Percentiles rank a stretch among this genome's conserved stretches.
Evolutionary conservation across 108 stramenopile genomes (phyloP).

Genomic region (Skeletonema potamos): DNA sequence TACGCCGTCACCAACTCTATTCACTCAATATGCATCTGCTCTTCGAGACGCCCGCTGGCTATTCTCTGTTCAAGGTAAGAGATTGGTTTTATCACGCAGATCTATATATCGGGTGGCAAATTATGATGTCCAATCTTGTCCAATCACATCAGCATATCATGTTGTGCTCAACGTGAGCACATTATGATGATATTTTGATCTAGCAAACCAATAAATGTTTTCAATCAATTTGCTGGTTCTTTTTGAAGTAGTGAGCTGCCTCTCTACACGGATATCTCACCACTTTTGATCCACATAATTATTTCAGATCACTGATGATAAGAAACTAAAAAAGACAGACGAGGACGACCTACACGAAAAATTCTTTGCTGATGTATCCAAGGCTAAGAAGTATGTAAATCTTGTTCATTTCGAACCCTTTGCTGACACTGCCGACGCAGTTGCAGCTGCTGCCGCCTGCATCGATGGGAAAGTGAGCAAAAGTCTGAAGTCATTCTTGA

Average conservation of each 20-base stretch:
- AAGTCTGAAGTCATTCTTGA: constrained; percentile 94
- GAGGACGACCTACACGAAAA: constrained; percentile 84
- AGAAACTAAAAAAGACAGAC: constrained; percentile 84
- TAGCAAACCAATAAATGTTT: too few relatives aligned
- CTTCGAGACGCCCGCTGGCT: constrained; percentile 99
- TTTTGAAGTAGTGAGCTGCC: not conserved
- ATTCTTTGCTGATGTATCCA: constrained; percentile 84
- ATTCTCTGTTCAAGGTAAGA: constrained; percentile 97
- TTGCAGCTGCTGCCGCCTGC: constrained; percentile 91
- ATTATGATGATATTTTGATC: not conserved
- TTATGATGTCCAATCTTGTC: too few relatives aligned
- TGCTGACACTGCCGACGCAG: constrained; percentile 96
- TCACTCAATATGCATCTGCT: constrained; percentile 88
- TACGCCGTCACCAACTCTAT: not conserved
- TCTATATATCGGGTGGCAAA: not conserved
- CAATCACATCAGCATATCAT: not conserved
- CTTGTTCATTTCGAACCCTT: constrained; percentile 96
- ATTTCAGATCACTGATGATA: constrained; percentile 67
- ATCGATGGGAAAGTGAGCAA: constrained; percentile 96
- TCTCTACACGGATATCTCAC: not conserved
- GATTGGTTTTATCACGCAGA: not conserved
- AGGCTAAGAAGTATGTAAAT: constrained; percentile 78
- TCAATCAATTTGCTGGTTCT: not conserved
- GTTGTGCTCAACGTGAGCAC: not conserved
- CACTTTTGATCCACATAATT: not conserved